Conservation (phyloP, 345 rosid species). For the Salix exigua region DNA sequence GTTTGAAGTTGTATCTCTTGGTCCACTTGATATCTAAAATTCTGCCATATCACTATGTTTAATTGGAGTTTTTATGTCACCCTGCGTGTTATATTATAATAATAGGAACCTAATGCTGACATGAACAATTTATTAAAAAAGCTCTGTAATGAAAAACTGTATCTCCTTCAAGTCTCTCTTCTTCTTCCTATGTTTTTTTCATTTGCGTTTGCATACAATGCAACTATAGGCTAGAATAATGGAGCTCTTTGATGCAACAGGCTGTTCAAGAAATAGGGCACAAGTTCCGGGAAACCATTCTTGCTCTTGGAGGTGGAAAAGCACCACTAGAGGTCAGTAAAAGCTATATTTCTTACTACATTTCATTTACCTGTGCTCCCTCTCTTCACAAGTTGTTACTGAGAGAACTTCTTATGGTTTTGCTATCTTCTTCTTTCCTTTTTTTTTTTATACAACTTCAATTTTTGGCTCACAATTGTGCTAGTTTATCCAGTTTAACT, state of each 20-base stretch:
- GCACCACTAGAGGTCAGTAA: conserved; percentile 64
- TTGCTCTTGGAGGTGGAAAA: conserved; percentile 93
- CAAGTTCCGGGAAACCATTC: conserved; percentile 77
- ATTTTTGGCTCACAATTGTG: too few species aligned
- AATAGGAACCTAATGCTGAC: background rate
- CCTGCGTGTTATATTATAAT: background rate
- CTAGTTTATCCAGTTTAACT: too few species aligned
- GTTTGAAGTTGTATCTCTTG: too few species aligned
- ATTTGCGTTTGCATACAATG: background rate
- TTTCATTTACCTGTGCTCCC: background rate
- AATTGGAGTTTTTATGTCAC: background rate
- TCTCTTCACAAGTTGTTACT: background rate
- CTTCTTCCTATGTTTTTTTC: background rate
- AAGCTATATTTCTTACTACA: background rate
- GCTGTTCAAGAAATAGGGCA: conserved; percentile 76
- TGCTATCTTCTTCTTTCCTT: too few species aligned
- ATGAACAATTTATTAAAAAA: background rate
- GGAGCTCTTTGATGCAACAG: conserved; percentile 32
- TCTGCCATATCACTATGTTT: background rate
- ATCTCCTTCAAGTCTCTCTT: too few species aligned
- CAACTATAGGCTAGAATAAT: background rate
- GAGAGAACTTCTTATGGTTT: background rate
- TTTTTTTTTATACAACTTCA: too few species aligned
- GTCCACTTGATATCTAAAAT: background rate
- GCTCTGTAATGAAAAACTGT: too few species aligned